These are phyloP conservation scores for Anaeramoeba flamelloides DNA, from an alignment of 78 protist species.

Conservation along the genomic window DNA sequence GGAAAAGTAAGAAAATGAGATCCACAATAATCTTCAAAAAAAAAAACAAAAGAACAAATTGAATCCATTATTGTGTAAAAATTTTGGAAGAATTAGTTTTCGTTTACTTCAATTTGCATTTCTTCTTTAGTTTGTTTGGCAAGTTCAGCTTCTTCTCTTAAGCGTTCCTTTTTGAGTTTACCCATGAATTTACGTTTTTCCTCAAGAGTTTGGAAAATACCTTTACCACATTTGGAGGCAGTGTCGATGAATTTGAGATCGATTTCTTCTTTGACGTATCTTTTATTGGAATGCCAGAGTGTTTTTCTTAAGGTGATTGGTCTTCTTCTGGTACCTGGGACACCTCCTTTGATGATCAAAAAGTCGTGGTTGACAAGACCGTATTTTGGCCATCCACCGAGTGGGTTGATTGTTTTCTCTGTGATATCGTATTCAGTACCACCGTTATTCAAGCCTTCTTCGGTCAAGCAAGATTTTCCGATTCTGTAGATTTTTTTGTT, in stretches of 20 bases:
- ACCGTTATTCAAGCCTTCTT: too few species aligned
- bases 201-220: constrained; percentile 92
- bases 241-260: constrained; percentile 99
- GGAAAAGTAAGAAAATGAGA: too few species aligned
- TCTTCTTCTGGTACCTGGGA: constrained; percentile 84
- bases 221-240: constrained; percentile 95
- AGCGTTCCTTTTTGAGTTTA: too few species aligned
- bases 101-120: too few species aligned
- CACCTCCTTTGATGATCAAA: constrained; percentile 84
- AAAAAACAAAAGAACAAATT: too few species aligned
- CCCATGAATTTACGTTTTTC: constrained; percentile 84
- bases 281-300: constrained; percentile 40
- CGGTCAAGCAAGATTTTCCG: too few species aligned
- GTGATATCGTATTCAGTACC: constrained; percentile 92
- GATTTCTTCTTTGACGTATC: constrained; percentile 67
- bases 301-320: constrained; percentile 94
- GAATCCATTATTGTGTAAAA: too few species aligned
- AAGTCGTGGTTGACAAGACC: constrained; percentile 86
- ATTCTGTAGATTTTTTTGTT: constrained; percentile 99
- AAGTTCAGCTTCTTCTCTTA: too few species aligned
- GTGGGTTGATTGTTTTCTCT: constrained; percentile 94
- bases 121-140: too few species aligned
- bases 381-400: constrained; percentile 99
- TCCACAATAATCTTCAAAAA: too few species aligned
- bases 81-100: too few species aligned